phyloP scores from a whole-genome alignment of 2,329 filamentous ascomycete species.

The Alternaria ethzedia region DNA sequence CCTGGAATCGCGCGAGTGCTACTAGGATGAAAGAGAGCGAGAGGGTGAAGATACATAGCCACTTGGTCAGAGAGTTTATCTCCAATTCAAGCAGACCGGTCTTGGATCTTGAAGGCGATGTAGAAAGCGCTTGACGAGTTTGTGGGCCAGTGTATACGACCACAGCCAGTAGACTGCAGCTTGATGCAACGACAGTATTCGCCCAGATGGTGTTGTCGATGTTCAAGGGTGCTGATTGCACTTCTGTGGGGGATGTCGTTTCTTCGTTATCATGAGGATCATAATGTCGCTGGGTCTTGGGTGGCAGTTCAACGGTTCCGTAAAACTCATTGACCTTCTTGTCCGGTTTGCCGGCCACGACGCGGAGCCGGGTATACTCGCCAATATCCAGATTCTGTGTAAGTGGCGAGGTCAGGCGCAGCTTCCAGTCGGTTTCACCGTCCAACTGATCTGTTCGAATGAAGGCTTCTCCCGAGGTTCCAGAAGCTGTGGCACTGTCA shows the following conservation, averaged over 20 bases:
- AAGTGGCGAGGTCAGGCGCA: conserved; percentile 83
- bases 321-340: conserved; percentile 94
- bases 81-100: conserved; percentile 92
- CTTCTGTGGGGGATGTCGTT: conserved; percentile 16
- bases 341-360: conserved; percentile 89
- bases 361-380: conserved; percentile 70
- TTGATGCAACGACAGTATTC: conserved; percentile 95
- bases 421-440: conserved; percentile 98
- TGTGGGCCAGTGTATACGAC: conserved; percentile 95
- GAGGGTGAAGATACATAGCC: conserved; percentile 86
- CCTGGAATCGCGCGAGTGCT: conserved; percentile 79
- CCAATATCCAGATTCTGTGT: conserved; percentile 78
- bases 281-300: conserved; percentile 59
- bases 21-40: conserved; percentile 87
- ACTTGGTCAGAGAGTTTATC: conserved; percentile 97
- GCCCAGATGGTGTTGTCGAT: conserved; percentile 99
- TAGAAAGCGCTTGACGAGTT: conserved; percentile 91
- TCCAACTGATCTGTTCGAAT: conserved; percentile 97
- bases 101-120: conserved; percentile 89
- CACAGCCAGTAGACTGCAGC: conserved; percentile 84
- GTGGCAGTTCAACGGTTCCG: conserved; percentile 80
- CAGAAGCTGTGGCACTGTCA: conserved; percentile 25
- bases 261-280: conserved; percentile 47
- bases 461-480: conserved; percentile 82
- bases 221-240: conserved; percentile 73